These are phyloP conservation scores for Aspergillus flavus DNA, from an alignment of 2,329 filamentous ascomycete genomes.

Conservation along the genomic window DNA sequence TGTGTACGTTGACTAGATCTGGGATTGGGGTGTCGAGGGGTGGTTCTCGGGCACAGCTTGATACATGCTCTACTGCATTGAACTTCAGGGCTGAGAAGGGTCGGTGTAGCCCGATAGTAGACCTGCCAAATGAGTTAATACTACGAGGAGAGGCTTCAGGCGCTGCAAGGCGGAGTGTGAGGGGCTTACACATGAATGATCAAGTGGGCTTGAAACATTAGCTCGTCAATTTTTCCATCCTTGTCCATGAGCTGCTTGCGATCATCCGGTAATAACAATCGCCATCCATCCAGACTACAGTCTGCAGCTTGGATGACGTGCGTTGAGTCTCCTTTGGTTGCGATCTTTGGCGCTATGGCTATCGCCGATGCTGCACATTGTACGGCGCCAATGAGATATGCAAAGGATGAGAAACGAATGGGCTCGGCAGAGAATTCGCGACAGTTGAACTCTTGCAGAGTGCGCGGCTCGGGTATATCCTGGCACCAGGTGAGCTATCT, in stretches of 20 bases:
- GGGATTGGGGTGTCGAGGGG: conserved; percentile 17
- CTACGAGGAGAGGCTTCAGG: background rate
- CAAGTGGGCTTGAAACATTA: conserved; percentile 86
- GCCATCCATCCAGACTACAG: conserved; percentile 43
- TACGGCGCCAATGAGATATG: conserved; percentile 35
- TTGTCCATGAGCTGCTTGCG: conserved; percentile 37
- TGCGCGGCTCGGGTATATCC: conserved; percentile 25
- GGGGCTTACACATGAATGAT: conserved; percentile 54
- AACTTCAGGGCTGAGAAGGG: conserved; percentile 45
- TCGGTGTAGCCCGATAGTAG: conserved; percentile 41
- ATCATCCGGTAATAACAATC: conserved; percentile 39
- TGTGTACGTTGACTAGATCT: conserved; percentile 42
- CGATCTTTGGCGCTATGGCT: conserved; percentile 22
- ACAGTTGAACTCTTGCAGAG: conserved; percentile 34
- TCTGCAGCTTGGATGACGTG: conserved; percentile 27
- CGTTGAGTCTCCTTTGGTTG: conserved; percentile 21
- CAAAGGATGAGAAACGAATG: conserved; percentile 35
- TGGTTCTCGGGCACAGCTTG: conserved; percentile 37
- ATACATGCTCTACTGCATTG: conserved; percentile 42
- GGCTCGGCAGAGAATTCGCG: conserved; percentile 33
- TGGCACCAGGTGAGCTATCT: background rate
- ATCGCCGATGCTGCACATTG: conserved; percentile 30
- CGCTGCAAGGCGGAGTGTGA: rapidly evolving
- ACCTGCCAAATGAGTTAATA: background rate
- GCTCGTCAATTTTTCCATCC: conserved; percentile 43